Percentiles rank a stretch among this genome's conserved stretches.
Evolutionary conservation across 2,329 filamentous ascomycete genomes (phyloP).

Genomic region (Hypoxylon sp.): DNA sequence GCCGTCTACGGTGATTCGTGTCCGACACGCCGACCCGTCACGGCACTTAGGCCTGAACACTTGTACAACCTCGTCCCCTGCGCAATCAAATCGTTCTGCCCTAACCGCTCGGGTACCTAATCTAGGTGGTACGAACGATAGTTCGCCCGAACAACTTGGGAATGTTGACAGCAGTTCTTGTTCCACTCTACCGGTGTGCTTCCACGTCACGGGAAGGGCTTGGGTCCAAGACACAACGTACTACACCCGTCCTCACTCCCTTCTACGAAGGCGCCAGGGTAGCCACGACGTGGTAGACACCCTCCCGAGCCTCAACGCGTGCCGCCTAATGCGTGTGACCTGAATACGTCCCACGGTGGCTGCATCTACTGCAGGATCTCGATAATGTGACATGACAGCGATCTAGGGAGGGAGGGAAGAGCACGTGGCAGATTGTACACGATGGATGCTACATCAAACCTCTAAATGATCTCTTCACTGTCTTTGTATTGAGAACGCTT

Average conservation of each 20-base stretch:
- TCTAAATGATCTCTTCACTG: too few species aligned
- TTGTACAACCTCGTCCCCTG: neutral
- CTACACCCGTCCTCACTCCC: too few species aligned
- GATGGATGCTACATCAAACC: neutral
- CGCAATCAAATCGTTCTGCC: neutral
- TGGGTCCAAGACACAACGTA: constrained; percentile 10
- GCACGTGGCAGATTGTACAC: neutral
- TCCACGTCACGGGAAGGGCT: constrained; percentile 7
- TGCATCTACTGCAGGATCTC: neutral
- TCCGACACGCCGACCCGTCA: neutral
- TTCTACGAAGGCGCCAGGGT: too few species aligned
- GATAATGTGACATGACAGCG: neutral
- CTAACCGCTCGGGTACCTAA: too few species aligned
- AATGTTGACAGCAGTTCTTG: neutral
- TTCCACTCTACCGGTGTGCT: neutral
- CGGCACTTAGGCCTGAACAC: too few species aligned
- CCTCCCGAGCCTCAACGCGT: neutral
- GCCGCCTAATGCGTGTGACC: neutral
- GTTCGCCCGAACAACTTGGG: too few species aligned
- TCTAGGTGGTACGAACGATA: too few species aligned
- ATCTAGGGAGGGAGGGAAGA: neutral
- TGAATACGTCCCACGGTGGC: neutral
- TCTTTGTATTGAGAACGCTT: too few species aligned
- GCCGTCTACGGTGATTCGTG: too few species aligned
- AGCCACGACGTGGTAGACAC: constrained; percentile 5